These are phyloP conservation scores for Nicotiana benthamiana DNA, from an alignment of 257 asterid genomes.

Conservation along the genomic window DNA sequence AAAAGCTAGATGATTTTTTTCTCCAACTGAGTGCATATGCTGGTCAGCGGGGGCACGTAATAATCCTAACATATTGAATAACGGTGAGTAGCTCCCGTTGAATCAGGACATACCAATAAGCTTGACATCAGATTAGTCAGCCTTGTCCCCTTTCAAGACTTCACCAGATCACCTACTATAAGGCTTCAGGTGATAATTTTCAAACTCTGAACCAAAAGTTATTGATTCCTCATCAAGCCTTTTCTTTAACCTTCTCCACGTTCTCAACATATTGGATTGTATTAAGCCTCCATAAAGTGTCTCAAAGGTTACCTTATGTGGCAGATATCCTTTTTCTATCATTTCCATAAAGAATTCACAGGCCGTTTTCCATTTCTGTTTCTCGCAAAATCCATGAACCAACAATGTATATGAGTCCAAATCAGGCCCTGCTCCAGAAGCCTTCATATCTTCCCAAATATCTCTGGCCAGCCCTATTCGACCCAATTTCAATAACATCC, in stretches of 20 bases:
- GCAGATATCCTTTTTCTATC: slow-evolving; percentile 86
- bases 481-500: slow-evolving; percentile 49
- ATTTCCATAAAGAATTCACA: slow-evolving; percentile 72
- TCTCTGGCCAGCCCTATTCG: slow-evolving; percentile 51
- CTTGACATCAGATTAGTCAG: background rate
- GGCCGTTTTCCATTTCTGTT: slow-evolving; percentile 57
- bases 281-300: slow-evolving; percentile 72
- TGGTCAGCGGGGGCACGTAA: too few species aligned
- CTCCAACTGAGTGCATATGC: too few species aligned
- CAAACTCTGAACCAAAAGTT: slow-evolving; percentile 61
- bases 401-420: slow-evolving; percentile 66
- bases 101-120: background rate
- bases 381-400: slow-evolving; percentile 71
- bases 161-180: slow-evolving; percentile 45
- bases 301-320: slow-evolving; percentile 79
- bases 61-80: too few species aligned
- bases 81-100: background rate
- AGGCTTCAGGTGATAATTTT: slow-evolving; percentile 61
- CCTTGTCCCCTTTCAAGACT: background rate
- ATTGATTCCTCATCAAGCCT: slow-evolving; percentile 81
- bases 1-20: too few species aligned
- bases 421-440: slow-evolving; percentile 64
- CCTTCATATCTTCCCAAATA: slow-evolving; percentile 74
- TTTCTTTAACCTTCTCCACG: slow-evolving; percentile 86
- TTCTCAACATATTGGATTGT: slow-evolving; percentile 77